Percentiles rank a stretch among this genome's conserved stretches.
Conservation (phyloP, 2,329 filamentous ascomycete genomes). For the Ophiostoma novo-ulmi region DNA sequence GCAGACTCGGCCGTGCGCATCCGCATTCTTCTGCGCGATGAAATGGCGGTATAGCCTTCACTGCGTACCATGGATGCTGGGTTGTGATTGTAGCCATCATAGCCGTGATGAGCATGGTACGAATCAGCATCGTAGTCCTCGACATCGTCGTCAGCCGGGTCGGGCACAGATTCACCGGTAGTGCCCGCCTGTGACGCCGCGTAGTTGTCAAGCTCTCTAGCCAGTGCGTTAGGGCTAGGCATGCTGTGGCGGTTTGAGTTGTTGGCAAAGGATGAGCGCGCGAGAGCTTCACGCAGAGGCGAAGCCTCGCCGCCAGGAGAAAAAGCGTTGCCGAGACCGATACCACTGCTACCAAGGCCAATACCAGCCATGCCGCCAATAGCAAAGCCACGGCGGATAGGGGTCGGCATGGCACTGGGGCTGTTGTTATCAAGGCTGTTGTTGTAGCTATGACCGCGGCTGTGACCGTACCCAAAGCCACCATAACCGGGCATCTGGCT, state of each 20-base stretch:
- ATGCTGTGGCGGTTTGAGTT: conserved; percentile 25
- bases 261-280: conserved; percentile 23
- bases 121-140: conserved; percentile 13
- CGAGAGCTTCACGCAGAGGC: conserved; percentile 27
- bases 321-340: conserved; percentile 10
- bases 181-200: conserved; percentile 12
- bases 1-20: conserved; percentile 16
- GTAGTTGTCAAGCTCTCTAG: conserved; percentile 22
- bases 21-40: conserved; percentile 7
- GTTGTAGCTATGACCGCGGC: conserved; percentile 5
- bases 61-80: conserved; percentile 19
- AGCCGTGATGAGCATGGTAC: background rate
- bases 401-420: conserved; percentile 13
- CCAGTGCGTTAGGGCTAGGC: conserved; percentile 24
- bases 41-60: conserved; percentile 8
- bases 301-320: conserved; percentile 30
- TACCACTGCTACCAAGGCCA: background rate
- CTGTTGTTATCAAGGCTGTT: conserved; percentile 4
- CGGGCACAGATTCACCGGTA: background rate
- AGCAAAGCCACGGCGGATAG: conserved; percentile 22
- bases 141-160: conserved; percentile 1
- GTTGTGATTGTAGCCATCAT: conserved; percentile 9
- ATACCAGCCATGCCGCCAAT: conserved; percentile 16
- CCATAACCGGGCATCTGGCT: background rate
- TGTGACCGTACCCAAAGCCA: conserved; percentile 6